Evolutionary conservation across 2,329 filamentous ascomycete species (phyloP).

Genomic region (Ceratocystis eucalypticola): DNA sequence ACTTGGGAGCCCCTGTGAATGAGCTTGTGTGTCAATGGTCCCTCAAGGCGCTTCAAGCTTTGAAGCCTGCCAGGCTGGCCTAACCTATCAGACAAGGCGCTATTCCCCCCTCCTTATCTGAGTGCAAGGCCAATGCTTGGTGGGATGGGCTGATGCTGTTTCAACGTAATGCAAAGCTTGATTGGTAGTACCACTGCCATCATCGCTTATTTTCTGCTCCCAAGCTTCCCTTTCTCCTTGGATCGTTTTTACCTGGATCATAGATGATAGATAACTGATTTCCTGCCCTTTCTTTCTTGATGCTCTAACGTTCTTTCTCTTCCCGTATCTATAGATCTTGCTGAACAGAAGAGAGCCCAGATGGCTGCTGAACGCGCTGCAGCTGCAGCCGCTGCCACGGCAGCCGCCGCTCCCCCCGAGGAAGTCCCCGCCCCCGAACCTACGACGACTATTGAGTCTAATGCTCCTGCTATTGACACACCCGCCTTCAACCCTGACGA

Average conservation of each 20-base stretch:
- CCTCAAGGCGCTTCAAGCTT: background rate
- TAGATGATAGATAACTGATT: background rate
- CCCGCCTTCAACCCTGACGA: slow-evolving; percentile 63
- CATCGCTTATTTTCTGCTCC: background rate
- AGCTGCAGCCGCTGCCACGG: background rate
- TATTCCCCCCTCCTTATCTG: background rate
- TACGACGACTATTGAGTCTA: background rate
- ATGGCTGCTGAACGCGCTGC: slow-evolving; percentile 17
- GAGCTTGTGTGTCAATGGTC: background rate
- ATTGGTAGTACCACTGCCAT: background rate
- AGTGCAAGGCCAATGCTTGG: background rate
- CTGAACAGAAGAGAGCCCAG: slow-evolving; percentile 9
- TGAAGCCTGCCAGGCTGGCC: background rate
- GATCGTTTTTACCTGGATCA: background rate
- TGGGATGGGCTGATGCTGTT: background rate
- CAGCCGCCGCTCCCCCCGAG: background rate
- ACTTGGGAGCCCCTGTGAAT: background rate
- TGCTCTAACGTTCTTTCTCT: slow-evolving; percentile 20
- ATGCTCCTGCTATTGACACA: slow-evolving; percentile 20
- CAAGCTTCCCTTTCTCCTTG: background rate
- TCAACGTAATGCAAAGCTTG: background rate
- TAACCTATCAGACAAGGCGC: background rate
- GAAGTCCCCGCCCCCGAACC: slow-evolving; percentile 57
- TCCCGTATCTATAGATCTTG: slow-evolving; percentile 8
- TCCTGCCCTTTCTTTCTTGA: slow-evolving; percentile 18